Percentiles rank a stretch among this genome's conserved stretches.
These are phyloP conservation scores for Pachysandra terminalis DNA, from an alignment of 164 flowering plant genomes.

Conservation along the genomic window DNA sequence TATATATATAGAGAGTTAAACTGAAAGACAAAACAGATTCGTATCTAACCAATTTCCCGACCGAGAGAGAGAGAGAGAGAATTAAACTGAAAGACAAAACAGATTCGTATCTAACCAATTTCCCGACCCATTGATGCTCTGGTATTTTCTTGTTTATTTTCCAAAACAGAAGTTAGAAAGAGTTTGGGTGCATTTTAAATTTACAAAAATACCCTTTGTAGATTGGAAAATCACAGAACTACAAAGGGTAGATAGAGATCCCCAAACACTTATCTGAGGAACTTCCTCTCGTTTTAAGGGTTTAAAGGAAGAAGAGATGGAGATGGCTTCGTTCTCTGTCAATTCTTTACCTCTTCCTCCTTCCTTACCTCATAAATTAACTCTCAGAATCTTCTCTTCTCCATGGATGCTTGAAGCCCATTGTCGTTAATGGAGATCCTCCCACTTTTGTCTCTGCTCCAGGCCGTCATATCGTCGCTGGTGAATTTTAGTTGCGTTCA, in stretches of 20 bases:
- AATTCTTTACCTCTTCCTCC: slow-evolving; percentile 16
- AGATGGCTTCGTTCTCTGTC: slow-evolving; percentile 21
- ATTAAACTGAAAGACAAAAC: no score
- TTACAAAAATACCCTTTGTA: no score
- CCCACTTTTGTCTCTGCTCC: slow-evolving; percentile 93
- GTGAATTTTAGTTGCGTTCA: slow-evolving; percentile 21
- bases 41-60: no score
- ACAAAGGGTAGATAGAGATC: not conserved
- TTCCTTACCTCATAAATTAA: slow-evolving; percentile 25
- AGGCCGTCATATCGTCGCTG: slow-evolving; percentile 85
- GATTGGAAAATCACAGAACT: no score
- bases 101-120: no score
- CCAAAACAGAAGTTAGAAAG: no score
- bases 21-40: no score
- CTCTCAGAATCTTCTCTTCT: slow-evolving; percentile 20
- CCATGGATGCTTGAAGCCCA: slow-evolving; percentile 49
- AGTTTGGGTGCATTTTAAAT: no score
- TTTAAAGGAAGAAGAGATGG: not conserved
- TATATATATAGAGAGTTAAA: no score
- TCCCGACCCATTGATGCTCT: no score
- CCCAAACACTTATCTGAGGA: not conserved
- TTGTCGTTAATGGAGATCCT: slow-evolving; percentile 68
- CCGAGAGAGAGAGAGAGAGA: no score
- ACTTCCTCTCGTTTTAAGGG: not conserved
- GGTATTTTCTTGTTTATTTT: no score